Base-by-base conservation (phyloP, 2,329 filamentous ascomycete genomes). In the Fonsecaea multimorphosa region DNA sequence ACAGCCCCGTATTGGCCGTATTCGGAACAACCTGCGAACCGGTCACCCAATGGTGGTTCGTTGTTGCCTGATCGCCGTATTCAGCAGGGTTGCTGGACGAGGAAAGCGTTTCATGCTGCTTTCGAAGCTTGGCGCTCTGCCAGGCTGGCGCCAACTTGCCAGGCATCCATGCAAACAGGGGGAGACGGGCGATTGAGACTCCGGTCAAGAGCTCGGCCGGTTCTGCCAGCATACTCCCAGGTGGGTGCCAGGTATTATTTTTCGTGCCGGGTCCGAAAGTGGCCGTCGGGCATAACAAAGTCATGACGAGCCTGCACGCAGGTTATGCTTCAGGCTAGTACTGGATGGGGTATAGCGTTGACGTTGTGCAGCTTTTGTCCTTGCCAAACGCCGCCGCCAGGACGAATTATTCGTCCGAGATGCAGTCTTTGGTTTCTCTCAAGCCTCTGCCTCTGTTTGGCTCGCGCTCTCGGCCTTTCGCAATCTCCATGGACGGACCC, bases 401-500 rank as follows among this genome's bases (percentile, higher is more conserved):
- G 27, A 49, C 19, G 22, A 49, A 31, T 58, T 58, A 32, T 58
- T 40, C 56, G 56, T 31, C 56, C 56, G 56, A 49, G n/a, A 22
- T 29, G 9, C 24, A 38, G 24, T 44, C n/a, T 16, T 16, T 40
- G 5, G 38, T 16, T 40, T 8, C 38, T 40, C 38, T 16, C n/a
- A 3, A n/a, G n/a, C 8, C 29, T 31, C 29, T 31, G 29, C 38
- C n/a, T 4, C 38, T 40, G 16, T n/a, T 40, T 40, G 38, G 38
- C 40, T 38, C 58, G 44, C 44, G 58, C 31, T 4, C 31, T 60
- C 58, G 58, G 58, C 1, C 56, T 60, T 60, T 60, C 44, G 58
- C 44, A 60, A 60, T 36, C 58, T 60, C 58, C 58, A 51, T 60
- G 44, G 36, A 40, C 56, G 29, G n/a, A n/a, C n/a, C 34, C 38